A percentile compares a stretch with the other conserved stretches of the same genome.
These are phyloP conservation scores for Chernovozyma sophiae-reginae DNA, from an alignment of 1,139 yeast species.

Conservation along the genomic window DNA sequence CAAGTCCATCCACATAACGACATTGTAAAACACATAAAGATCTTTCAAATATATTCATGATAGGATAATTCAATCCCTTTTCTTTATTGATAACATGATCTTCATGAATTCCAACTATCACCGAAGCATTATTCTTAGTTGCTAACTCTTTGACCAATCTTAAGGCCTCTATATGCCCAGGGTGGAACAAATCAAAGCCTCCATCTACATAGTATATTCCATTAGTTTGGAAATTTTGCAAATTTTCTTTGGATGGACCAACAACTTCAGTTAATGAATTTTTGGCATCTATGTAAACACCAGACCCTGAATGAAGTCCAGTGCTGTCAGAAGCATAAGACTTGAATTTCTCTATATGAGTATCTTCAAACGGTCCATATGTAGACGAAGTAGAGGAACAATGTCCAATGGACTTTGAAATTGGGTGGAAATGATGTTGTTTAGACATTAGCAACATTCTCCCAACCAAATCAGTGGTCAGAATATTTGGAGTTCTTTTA, in stretches of 20 bases:
- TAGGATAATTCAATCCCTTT: slow-evolving; percentile 71
- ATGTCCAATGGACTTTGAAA: background rate
- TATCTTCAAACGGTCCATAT: slow-evolving; percentile 16
- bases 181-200: slow-evolving; percentile 86
- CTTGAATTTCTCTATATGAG: slow-evolving; percentile 32
- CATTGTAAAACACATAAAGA: slow-evolving; percentile 86
- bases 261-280: slow-evolving; percentile 31
- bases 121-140: slow-evolving; percentile 34
- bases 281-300: slow-evolving; percentile 45
- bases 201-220: slow-evolving; percentile 67
- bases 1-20: slow-evolving; percentile 72
- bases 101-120: slow-evolving; percentile 69
- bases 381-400: background rate
- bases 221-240: slow-evolving; percentile 17
- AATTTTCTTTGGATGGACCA: slow-evolving; percentile 23
- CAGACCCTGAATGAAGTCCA: slow-evolving; percentile 59
- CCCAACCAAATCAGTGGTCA: slow-evolving; percentile 94
- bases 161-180: slow-evolving; percentile 82
- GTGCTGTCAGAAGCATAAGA: slow-evolving; percentile 65
- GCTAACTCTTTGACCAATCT: slow-evolving; percentile 40
- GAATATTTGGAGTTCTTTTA: slow-evolving; percentile 87
- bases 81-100: slow-evolving; percentile 54
- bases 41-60: slow-evolving; percentile 85
- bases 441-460: slow-evolving; percentile 68
- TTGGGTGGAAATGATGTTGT: slow-evolving; percentile 42